Base-by-base conservation (phyloP, 2,329 filamentous ascomycete species). In the Trichoderma koningii region DNA sequence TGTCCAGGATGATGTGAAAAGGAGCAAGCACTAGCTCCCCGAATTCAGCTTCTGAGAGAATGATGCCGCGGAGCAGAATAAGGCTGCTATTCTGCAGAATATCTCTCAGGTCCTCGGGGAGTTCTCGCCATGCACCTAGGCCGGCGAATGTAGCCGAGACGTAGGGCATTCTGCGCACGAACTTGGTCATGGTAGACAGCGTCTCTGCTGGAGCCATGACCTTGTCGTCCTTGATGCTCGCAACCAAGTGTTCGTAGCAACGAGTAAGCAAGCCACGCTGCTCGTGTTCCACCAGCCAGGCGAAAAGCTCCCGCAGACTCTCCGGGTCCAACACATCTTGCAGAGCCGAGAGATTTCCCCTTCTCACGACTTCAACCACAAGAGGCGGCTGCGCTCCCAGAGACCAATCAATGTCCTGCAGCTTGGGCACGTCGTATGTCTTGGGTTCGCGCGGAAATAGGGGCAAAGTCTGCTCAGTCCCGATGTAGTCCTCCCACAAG, bases 401-500 rank as follows among this genome's bases (percentile, higher is more conserved):
- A 21, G 59, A 53, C 55, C 63, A 67, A 7, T 66, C 64, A 12
- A 76, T 64, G n/a, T 69, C 68, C 10, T 65, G 59, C 30, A 77
- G 51, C 45, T 66, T 75, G 5, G 75, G 67, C 7, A 75, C 63
- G 7, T 66, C 70, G 63, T 78, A 79, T 7, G 75, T 73, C 14
- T 69, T 70, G 15, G 75, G 71, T 5, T 70, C 66, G 50, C 73
- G 69, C 23, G 77, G 72, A 59, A 79, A 79, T 2, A 78, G 68
- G 5, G 75, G 76, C 5, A 78, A 61, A 19, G 70, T 69, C 55
- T 79, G 70, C n/a, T 75, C 68, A 0, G 77, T 79, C 56, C 79
- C 76, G 55, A 80, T 68, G 50, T 74, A 74, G 38, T 79, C 63
- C 2, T 79, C 73, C 78, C 78, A 80, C 12, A 78, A 68, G 63